phyloP scores from a whole-genome alignment of 805 yeast genomes.

The Zygoascus biomembranicola region DNA sequence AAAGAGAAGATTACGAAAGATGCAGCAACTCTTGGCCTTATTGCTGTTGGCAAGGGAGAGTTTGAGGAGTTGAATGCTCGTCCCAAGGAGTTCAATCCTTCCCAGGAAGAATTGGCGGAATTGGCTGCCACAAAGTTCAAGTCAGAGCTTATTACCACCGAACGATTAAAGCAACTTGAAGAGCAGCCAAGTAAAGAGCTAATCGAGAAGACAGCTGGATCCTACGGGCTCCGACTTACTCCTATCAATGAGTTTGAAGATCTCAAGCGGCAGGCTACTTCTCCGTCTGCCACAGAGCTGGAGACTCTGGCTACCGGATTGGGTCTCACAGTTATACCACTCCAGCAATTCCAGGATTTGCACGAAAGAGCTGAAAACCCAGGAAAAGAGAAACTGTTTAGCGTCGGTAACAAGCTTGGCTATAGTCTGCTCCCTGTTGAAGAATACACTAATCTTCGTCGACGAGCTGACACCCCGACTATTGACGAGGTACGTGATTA shows the following conservation, averaged over 20 bases:
- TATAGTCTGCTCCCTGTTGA: conserved; percentile 8
- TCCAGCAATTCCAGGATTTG: conserved; percentile 27
- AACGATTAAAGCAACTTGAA: neutral
- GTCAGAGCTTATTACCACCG: neutral
- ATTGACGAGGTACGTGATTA: conserved; percentile 14
- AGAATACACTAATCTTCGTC: conserved; percentile 12
- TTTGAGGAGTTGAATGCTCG: conserved; percentile 11
- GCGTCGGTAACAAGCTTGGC: conserved; percentile 10
- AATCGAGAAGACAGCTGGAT: conserved; percentile 11
- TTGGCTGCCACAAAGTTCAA: neutral
- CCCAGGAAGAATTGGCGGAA: conserved; percentile 17
- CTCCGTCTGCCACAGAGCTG: conserved; percentile 20
- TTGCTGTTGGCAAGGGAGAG: conserved; percentile 11
- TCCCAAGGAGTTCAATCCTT: conserved; percentile 15
- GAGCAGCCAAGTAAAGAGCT: conserved; percentile 11
- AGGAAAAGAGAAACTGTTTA: conserved; percentile 11
- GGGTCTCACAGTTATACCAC: conserved; percentile 30
- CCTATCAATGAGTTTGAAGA: conserved; percentile 22
- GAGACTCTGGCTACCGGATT: conserved; percentile 24
- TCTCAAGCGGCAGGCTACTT: conserved; percentile 12
- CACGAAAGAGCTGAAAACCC: conserved; percentile 15
- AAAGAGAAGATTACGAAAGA: conserved; percentile 14
- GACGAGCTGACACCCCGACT: conserved; percentile 16
- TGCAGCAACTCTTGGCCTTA: conserved; percentile 15
- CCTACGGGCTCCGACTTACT: conserved; percentile 15